Conservation (phyloP, 306 rosid genomes). For the apple (Malus domestica) region ASM211411v1 NC_041793.1:24816501-24817000, state of each 20-base stretch:
- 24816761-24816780: not conserved
- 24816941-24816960: slow-evolving; percentile 88
- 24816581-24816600: slow-evolving; percentile 54
- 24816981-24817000: slow-evolving; percentile 11
- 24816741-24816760: not conserved
- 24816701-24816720: not conserved
- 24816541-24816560: slow-evolving; percentile 18
- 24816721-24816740: not conserved
- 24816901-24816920: slow-evolving; percentile 39
- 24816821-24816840: not conserved
- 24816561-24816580: slow-evolving; percentile 6
- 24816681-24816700: slow-evolving; percentile 11
- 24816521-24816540: slow-evolving; percentile 8
- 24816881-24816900: slow-evolving; percentile 1
- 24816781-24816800: not conserved
- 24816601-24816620: slow-evolving; percentile 75
- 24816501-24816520: slow-evolving; percentile 66
- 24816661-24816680: slow-evolving; percentile 90
- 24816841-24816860: not conserved
- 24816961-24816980: slow-evolving; percentile 79
- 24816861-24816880: slow-evolving; percentile 3
- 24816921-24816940: slow-evolving; percentile 96
- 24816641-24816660: slow-evolving; percentile 69
- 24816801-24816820: not conserved
- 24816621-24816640: slow-evolving; percentile 93